phyloP scores from a whole-genome alignment of 306 rosid species.

The Lathyrus sativus region DNA sequence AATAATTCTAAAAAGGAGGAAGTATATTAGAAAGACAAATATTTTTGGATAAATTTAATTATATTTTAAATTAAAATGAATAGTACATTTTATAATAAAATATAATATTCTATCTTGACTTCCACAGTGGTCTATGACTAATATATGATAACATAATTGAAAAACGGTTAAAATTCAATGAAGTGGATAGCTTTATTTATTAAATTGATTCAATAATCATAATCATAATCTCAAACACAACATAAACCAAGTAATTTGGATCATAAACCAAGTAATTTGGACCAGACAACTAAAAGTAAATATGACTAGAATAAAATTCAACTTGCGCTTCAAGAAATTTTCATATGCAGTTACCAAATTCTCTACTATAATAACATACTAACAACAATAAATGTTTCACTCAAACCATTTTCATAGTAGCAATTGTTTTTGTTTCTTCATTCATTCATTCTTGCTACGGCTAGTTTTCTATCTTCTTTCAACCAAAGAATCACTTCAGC shows the following conservation, averaged over 20 bases:
- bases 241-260: not conserved
- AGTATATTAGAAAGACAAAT: no score
- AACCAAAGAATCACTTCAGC: slow-evolving; percentile 9
- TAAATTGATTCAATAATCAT: not conserved
- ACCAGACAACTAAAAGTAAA: not conserved
- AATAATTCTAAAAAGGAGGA: no score
- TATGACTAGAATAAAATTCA: not conserved
- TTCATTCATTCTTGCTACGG: slow-evolving; percentile 29
- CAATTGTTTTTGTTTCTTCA: not conserved
- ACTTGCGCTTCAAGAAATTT: slow-evolving; percentile 23
- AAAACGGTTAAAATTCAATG: not conserved
- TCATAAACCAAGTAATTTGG: not conserved
- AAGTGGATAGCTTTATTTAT: not conserved
- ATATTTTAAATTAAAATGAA: not conserved
- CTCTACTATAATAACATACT: slow-evolving; percentile 2
- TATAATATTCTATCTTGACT: not conserved
- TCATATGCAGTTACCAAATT: not conserved
- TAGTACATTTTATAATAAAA: no score
- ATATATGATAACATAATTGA: not conserved
- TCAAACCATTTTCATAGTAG: slow-evolving; percentile 6
- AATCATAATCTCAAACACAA: not conserved
- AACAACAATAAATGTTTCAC: not conserved
- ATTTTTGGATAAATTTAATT: no score
- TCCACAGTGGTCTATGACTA: not conserved
- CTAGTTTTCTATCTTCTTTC: slow-evolving; percentile 12